Evolutionary conservation across 2,329 filamentous ascomycete species (phyloP).

Genomic region (Nigrograna mackinnonii): DNA sequence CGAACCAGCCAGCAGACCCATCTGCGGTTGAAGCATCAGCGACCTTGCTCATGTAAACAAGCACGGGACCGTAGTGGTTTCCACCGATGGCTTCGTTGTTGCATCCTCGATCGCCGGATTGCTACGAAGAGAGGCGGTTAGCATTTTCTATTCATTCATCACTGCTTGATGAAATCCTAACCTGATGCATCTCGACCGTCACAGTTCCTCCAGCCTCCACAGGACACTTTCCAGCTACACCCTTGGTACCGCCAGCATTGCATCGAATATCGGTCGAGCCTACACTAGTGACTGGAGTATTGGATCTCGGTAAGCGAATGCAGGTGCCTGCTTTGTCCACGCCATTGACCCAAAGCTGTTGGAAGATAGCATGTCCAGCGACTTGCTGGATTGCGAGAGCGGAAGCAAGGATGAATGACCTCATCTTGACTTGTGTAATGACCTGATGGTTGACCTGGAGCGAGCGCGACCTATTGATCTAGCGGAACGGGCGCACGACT

Average conservation of each 20-base stretch:
- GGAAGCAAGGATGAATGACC: slow-evolving; percentile 13
- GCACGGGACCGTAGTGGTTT: slow-evolving; percentile 57
- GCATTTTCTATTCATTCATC: not conserved
- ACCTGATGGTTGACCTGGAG: too few relatives aligned
- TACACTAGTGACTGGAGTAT: slow-evolving; percentile 54
- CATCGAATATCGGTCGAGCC: slow-evolving; percentile 58
- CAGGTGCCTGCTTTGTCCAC: slow-evolving; percentile 35
- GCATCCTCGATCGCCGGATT: slow-evolving; percentile 25
- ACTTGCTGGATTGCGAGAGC: slow-evolving; percentile 17
- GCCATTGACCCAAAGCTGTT: slow-evolving; percentile 50
- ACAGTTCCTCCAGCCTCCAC: slow-evolving; percentile 24
- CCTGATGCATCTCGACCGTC: slow-evolving; percentile 31
- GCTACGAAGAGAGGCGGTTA: slow-evolving; percentile 42
- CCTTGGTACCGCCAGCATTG: slow-evolving; percentile 15
- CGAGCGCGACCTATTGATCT: too few relatives aligned
- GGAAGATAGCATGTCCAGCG: slow-evolving; percentile 52
- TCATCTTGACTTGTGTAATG: slow-evolving; percentile 19
- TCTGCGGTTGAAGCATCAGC: slow-evolving; percentile 42
- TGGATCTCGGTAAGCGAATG: slow-evolving; percentile 18
- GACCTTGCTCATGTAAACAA: slow-evolving; percentile 61
- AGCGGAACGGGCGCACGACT: too few relatives aligned
- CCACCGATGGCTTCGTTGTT: slow-evolving; percentile 58
- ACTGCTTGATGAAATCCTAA: not conserved
- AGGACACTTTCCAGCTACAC: slow-evolving; percentile 22
- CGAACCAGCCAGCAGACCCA: slow-evolving; percentile 29